Base-by-base conservation (phyloP, 192 early-diverging fungal species). In the Entophlyctis luteolus region DNA sequence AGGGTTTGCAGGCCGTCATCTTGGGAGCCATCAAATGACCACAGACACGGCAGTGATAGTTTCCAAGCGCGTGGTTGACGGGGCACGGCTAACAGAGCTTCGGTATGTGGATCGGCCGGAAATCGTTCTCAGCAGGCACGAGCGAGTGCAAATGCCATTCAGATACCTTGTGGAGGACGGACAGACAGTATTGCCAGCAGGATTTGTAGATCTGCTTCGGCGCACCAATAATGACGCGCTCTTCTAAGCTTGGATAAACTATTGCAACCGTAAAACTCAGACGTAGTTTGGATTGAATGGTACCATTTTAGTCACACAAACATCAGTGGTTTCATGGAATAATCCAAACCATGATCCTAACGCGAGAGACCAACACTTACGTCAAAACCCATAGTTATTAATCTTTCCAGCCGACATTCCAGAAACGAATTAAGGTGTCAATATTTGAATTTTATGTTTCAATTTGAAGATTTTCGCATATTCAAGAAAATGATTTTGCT, bases 31-130 rank as follows among this genome's bases (percentile, higher is more conserved):
- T 14, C 91, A 93, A 68, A 93, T 93, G 91, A 91, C 91, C 2
- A 93, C 91, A 1, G 91, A 93, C 48, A 93, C 91, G 6, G 90
- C 90, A 2, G 79, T 91, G 48, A 74, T 87, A 48, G 90, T 91
- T 18, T 80, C 91, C 16, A 78, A 86, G 49, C 72, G 77, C 27
- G 77, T 93, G 2, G 67, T 93, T 14, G 85, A 89, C 58, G 77
- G 80, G 47, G 49, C 22, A 20, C 84, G 81, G 39, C 69, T 93
- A 70, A 72, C 78, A 27, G 23, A 90, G 63, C 79, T 93, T 10
- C 68, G 77, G 22, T 93, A 80, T 63, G 75, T 90, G 48, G 91
- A 93, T 72, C 77, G 81, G 38, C 91, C 91, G 5, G 87, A 90
- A 48, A 84, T 91, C 38, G 73, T 75, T 55, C 73, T 93, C 38